Base-by-base conservation (phyloP, 2,329 filamentous ascomycete genomes). In the Tolypocladium sp. region DNA sequence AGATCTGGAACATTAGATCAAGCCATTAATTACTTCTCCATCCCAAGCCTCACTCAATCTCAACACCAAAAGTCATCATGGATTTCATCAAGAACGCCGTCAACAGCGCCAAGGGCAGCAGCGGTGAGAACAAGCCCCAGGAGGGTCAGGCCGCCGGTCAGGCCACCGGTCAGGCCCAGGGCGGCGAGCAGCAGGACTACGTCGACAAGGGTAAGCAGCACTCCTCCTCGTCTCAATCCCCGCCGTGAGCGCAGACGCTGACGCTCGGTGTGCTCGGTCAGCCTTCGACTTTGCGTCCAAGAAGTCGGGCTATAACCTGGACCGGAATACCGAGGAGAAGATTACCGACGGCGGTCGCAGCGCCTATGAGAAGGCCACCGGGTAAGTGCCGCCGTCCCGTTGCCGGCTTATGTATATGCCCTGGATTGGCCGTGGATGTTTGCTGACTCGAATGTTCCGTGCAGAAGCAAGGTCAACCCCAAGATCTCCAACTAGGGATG, bases 61-160 rank as follows among this genome's bases (percentile, higher is more conserved):
- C 56, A 55, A 35, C 46, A 22, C 12, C 41, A 46, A 61, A 35
- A 37, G 58, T 63, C 67, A 69, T 51, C 59, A 76, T 76, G 74
- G 73, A 76, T 71, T 72, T 74, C 65, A 33, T 76, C 69, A 75
- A 75, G 65, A 71, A 73, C 56, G 70, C 71, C 57, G 65, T 66
- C 56, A 55, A 62, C 42, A 59, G 62, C 56, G 44, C 58, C 59
- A 65, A 65, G 58, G 63, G 42, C 46, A 55, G 42, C 46, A 55
- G 62, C 46, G 53, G 54, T 20, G 54, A 63, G 33, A 62, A 63
- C 55, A 60, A 64, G 55, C 53, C 51, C 13, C 52, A 60, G 53
- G 54, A 58, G 37, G 55, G 58, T 37, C 40, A 56, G 40, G 22
- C 42, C 12, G 30, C 30, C 30, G 30, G 30, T 8, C 30, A 33